phyloP scores from a whole-genome alignment of 129 eudicot genomes.

The Solidago caesia region DNA sequence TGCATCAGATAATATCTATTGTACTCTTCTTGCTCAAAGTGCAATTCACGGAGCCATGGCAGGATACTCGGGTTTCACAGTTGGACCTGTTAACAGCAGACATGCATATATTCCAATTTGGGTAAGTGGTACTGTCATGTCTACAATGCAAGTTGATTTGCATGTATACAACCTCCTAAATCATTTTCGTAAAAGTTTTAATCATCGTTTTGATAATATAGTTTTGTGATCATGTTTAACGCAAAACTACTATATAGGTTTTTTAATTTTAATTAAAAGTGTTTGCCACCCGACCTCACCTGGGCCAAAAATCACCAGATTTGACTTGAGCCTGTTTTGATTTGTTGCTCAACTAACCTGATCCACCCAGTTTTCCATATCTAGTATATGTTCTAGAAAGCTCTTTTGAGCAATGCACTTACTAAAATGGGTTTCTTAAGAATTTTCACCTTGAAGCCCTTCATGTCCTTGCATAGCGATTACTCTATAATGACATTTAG shows the following conservation, averaged over 20 bases:
- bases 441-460: constrained; percentile 1
- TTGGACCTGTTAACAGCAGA: constrained; percentile 88
- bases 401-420: not conserved
- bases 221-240: not conserved
- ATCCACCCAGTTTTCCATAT: not conserved
- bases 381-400: not conserved
- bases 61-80: constrained; percentile 85
- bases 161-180: not conserved
- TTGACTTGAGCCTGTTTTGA: not conserved
- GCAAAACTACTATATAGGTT: not conserved
- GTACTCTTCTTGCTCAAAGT: constrained; percentile 93
- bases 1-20: constrained; percentile 83
- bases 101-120: constrained; percentile 89
- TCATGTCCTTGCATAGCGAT: not conserved
- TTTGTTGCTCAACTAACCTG: not conserved
- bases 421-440: not conserved
- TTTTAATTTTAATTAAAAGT: not conserved
- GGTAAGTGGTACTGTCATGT: constrained; percentile 35
- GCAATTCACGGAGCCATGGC: constrained; percentile 98
- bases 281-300: not conserved
- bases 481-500: not conserved
- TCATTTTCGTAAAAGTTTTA: not conserved
- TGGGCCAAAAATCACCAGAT: not conserved
- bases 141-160: not conserved
- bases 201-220: not conserved